Evolutionary conservation across 2,329 filamentous ascomycete genomes (phyloP), one percentile per base, ranked within the genome.

Genomic region (Ploettnerulaceae sp.): DNA sequence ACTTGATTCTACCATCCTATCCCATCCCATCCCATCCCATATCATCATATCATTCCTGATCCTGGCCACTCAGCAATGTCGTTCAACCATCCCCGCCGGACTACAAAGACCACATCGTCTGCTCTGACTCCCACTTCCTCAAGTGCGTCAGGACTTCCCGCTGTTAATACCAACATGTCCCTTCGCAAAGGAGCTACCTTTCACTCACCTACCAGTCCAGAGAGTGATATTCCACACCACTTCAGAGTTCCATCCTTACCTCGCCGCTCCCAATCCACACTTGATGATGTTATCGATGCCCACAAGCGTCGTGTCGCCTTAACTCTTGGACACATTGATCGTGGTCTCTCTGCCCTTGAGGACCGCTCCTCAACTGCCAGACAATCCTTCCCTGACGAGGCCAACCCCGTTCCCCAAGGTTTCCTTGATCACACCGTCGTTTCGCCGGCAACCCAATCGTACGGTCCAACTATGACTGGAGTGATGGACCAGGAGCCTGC

Each of bases 181-280:
- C 75, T 89, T 66, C 76, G 73, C 64, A 89, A 88, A 71, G 81
- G 81, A 61, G 80, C 83, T 45, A 88, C 85, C 58, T 77, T 77
- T 51, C 70, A 76, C 57, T 65, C 63, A 35, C 63, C 73, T 59
- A 31, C 66, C 62, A 46, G 66, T 67, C 54, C 54, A 26, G 64
- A 69, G 17, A 63, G 65, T 20, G 60, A 52, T 65, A 69, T 50
- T 51, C 61, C 59, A 67, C 59, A 64, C 72, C 51, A 67, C 66
- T 54, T 69, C 67, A 47, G 53, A 36, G 49, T 60, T 17, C 62
- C 61, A 15, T 53, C 58, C n/a, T 73, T 86, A 59, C 75, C 71
- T 61, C 70, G 76, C 57, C 82, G 85, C 49, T 82, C 84, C 39
- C 81, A 84, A 57, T 86, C 84, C 42, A 76, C 70, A 54, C 69